A percentile compares a stretch with the other conserved stretches of the same genome.
These are phyloP conservation scores for Maudiozyma bulderi DNA, from an alignment of 805 yeast species.

Conservation along the genomic window DNA sequence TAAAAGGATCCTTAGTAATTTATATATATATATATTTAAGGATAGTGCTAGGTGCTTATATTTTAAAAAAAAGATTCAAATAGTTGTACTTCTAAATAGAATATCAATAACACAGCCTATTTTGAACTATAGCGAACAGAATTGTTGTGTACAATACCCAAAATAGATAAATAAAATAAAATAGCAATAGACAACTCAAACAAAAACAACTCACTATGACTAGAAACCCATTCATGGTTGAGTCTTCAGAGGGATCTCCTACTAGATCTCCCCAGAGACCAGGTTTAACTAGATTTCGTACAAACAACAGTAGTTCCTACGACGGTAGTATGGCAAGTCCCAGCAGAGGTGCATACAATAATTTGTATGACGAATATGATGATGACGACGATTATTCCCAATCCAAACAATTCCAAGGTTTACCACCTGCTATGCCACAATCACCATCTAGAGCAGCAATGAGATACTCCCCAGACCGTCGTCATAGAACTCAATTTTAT, in stretches of 20 bases:
- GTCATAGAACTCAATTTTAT: constrained; percentile 24
- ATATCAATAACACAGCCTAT: too few relatives aligned
- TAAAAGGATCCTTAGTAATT: neutral
- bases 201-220: constrained; percentile 15
- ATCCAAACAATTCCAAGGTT: constrained; percentile 26
- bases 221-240: constrained; percentile 29
- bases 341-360: neutral
- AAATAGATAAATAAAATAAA: neutral
- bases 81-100: too few relatives aligned
- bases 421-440: constrained; percentile 26
- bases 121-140: neutral
- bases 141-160: neutral
- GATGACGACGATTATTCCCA: constrained; percentile 17
- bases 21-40: neutral
- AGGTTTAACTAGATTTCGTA: constrained; percentile 20
- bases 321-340: constrained; percentile 1
- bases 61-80: too few relatives aligned
- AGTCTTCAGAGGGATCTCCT: constrained; percentile 23
- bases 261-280: constrained; percentile 21
- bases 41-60: neutral
- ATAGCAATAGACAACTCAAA: neutral
- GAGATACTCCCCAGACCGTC: constrained; percentile 33
- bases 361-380: constrained; percentile 5
- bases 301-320: constrained; percentile 16
- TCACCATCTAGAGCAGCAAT: constrained; percentile 35